Conservation (phyloP, 2,329 filamentous ascomycete species). For the Colletotrichum coccodes region DNA sequence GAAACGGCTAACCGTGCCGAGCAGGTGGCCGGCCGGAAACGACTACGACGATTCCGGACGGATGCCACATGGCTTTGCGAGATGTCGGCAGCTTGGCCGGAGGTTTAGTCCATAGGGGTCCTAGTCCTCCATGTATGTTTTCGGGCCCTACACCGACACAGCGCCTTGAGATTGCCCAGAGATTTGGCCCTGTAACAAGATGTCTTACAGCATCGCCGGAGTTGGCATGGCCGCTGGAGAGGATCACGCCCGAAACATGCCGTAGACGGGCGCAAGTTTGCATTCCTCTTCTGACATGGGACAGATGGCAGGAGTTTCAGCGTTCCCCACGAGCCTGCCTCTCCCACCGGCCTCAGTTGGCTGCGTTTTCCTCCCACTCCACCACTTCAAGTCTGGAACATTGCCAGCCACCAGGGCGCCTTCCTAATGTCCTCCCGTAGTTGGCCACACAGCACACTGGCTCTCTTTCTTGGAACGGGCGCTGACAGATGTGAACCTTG, state of each 20-base stretch:
- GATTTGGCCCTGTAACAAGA: not conserved
- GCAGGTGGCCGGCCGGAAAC: not conserved
- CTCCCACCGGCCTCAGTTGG: not conserved
- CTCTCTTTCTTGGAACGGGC: not conserved
- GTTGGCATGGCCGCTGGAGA: slow-evolving; percentile 4
- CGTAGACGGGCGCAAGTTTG: not conserved
- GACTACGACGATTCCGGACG: slow-evolving; percentile 25
- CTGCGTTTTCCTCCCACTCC: not conserved
- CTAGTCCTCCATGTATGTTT: not conserved
- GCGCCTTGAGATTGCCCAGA: not conserved
- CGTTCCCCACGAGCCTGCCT: not conserved
- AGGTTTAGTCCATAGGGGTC: not conserved
- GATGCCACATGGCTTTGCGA: slow-evolving; percentile 22
- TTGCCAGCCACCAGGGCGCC: not conserved
- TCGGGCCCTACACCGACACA: not conserved
- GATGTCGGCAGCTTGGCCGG: not conserved
- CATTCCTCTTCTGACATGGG: not conserved
- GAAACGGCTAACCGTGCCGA: slow-evolving; percentile 21
- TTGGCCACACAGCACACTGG: slow-evolving; percentile 1
- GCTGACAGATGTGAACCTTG: not conserved
- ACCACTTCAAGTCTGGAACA: slow-evolving; percentile 19
- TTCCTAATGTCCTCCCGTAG: not conserved
- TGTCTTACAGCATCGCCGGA: slow-evolving; percentile 27
- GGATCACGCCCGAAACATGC: not conserved
- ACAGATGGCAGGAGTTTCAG: not conserved